Percentiles rank a stretch among this genome's conserved stretches.
Evolutionary conservation across 2,329 filamentous ascomycete species (phyloP).

Genomic region (Chalaropsis ovoidea): DNA sequence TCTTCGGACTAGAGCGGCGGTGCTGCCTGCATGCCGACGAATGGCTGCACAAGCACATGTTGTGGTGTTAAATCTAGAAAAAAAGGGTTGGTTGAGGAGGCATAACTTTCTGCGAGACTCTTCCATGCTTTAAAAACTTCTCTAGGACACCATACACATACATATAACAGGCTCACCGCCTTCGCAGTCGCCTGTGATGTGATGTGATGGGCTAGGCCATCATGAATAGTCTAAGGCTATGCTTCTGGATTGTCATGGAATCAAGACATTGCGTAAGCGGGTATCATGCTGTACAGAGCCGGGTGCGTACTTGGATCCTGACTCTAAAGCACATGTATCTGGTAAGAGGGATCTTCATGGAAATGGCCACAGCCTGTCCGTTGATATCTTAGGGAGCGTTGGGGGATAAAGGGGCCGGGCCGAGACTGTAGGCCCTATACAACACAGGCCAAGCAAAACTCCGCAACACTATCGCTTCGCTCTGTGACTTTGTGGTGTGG

Average conservation of each 20-base stretch:
- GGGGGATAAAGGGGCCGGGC: neutral
- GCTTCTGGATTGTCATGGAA: neutral
- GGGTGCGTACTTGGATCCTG: neutral
- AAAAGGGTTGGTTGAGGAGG: conserved; percentile 5
- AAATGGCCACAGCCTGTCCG: neutral
- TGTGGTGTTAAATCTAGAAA: neutral
- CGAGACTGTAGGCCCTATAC: neutral
- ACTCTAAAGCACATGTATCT: neutral
- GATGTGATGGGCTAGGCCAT: neutral
- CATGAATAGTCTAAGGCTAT: neutral
- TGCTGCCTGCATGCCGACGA: neutral
- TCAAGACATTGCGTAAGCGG: neutral
- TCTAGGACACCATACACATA: neutral
- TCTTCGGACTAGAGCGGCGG: neutral
- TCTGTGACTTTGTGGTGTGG: neutral
- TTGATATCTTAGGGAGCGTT: neutral
- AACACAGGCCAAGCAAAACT: neutral
- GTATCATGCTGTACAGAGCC: neutral
- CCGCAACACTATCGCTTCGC: neutral
- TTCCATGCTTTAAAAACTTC: conserved; percentile 9
- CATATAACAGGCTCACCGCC: conserved; percentile 1
- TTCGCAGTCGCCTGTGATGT: neutral
- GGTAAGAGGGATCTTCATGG: neutral
- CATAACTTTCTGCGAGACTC: conserved; percentile 4
- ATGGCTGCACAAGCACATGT: neutral